phyloP scores from a whole-genome alignment of 768 basidiomycete genomes.

The Calocybe gangraenosa region DNA sequence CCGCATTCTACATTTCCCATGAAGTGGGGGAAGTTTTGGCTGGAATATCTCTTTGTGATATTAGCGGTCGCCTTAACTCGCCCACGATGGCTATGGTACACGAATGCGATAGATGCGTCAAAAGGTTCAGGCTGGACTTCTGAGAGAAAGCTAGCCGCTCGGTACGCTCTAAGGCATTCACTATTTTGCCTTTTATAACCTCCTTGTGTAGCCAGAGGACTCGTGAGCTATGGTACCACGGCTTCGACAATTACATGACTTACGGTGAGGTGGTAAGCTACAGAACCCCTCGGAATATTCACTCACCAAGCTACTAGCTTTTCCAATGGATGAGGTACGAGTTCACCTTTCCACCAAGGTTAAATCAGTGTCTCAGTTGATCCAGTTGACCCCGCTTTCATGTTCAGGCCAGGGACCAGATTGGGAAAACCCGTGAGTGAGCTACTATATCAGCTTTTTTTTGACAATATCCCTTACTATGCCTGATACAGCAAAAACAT shows the following conservation, averaged over 20 bases:
- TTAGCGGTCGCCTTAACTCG: slow-evolving; percentile 35
- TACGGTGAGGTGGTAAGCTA: slow-evolving; percentile 45
- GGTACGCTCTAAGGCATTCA: slow-evolving; percentile 34
- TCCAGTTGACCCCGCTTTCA: slow-evolving; percentile 80
- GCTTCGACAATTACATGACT: slow-evolving; percentile 84
- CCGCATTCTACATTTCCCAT: slow-evolving; percentile 26
- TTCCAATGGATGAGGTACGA: slow-evolving; percentile 78
- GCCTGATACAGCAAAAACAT: slow-evolving; percentile 52
- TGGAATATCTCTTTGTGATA: slow-evolving; percentile 38
- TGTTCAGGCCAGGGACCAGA: slow-evolving; percentile 88
- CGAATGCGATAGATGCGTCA: slow-evolving; percentile 29
- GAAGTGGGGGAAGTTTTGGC: slow-evolving; percentile 53
- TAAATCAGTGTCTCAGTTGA: slow-evolving; percentile 5
- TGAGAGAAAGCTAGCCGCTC: slow-evolving; percentile 50
- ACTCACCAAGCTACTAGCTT: slow-evolving; percentile 44
- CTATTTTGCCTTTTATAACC: not conserved
- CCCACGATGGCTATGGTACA: slow-evolving; percentile 25
- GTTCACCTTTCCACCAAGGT: not conserved
- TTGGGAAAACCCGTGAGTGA: slow-evolving; percentile 73
- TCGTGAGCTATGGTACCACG: slow-evolving; percentile 85
- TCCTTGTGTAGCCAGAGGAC: slow-evolving; percentile 52
- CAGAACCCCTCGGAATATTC: slow-evolving; percentile 5
- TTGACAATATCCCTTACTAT: no score
- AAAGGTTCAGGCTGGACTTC: slow-evolving; percentile 46
- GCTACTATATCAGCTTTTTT: not conserved